Base-by-base conservation (phyloP, 352 stramenopile species). In the Phytophthora pistaciae region DNA sequence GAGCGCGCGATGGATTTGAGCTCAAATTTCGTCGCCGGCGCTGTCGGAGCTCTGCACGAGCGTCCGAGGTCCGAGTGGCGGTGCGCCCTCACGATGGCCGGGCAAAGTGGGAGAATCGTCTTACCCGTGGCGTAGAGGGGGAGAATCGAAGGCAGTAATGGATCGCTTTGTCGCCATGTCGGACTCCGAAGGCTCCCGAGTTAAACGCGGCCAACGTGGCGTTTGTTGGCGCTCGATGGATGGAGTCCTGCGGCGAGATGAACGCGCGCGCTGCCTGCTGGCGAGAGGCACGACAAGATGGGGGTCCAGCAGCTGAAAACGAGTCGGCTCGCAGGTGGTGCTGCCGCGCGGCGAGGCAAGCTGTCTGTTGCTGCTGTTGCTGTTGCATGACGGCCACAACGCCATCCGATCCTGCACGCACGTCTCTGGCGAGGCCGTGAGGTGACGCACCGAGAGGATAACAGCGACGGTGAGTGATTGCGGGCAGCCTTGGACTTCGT, bases 131-230 rank as follows among this genome's bases (percentile, higher is more conserved):
- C 38, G 59, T 59, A 59, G 31, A 66, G 60, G 20, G 13, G 23
- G 29, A 16, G 49, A 21, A 16, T 14, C 23, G 11, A n/a, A 6
- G 23, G 61, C 61, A 68, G 61, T 67, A 68, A 68, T 68, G 61
- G 61, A 61, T 68, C 53, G 25, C 49, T 29, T 20, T 16, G 52
- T 38, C 25, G 23, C 50, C 50, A 38, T 38, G 50, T 66, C 33
- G 48, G 27, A 27, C 44, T n/a, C 33, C 59, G 48, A 36, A 27
- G 50, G 55, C 3, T 18, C 36, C 36, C 36, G 13, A 44, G 36
- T 44, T 44, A 31, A 52, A 66, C 21, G 29, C 46, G 29, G 46
- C 21, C 33, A 52, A 59, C 20, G 21, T 66, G 54, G 46, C 46
- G 49, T 42, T 42, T 40, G 36, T 29, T 40, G 8, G 8, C 36